phyloP scores from a whole-genome alignment of 2,329 filamentous ascomycete genomes.

The Scytalidium sp. region DNA sequence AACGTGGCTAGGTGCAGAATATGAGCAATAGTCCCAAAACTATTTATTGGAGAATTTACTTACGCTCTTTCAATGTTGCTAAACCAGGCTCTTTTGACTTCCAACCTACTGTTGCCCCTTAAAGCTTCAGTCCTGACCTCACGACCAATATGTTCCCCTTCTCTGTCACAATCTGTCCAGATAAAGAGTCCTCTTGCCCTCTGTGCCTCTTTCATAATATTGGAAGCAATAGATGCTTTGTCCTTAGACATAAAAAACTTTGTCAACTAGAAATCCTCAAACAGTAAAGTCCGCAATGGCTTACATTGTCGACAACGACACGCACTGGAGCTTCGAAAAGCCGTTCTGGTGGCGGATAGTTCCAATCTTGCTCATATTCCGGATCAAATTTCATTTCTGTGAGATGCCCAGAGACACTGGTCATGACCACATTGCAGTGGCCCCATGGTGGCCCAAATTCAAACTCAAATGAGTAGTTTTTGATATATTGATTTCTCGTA shows the following conservation, averaged over 20 bases:
- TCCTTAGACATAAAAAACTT: slow-evolving; percentile 53
- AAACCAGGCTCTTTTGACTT: slow-evolving; percentile 84
- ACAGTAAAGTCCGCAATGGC: slow-evolving; percentile 14
- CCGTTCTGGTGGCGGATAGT: slow-evolving; percentile 70
- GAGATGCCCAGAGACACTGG: slow-evolving; percentile 86
- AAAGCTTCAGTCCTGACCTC: slow-evolving; percentile 83
- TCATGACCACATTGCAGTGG: slow-evolving; percentile 84
- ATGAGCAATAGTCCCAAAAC: slow-evolving; percentile 12
- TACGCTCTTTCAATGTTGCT: slow-evolving; percentile 93
- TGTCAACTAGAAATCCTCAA: slow-evolving; percentile 13
- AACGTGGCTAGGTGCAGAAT: slow-evolving; percentile 64
- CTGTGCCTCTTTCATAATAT: slow-evolving; percentile 77
- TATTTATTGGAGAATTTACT: slow-evolving; percentile 29
- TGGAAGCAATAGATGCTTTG: slow-evolving; percentile 76
- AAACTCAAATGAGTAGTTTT: slow-evolving; percentile 92
- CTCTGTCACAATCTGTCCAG: slow-evolving; percentile 98
- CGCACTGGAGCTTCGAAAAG: slow-evolving; percentile 80
- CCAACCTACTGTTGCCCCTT: slow-evolving; percentile 68
- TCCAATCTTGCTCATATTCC: slow-evolving; percentile 72
- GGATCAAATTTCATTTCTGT: slow-evolving; percentile 73
- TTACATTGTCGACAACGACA: slow-evolving; percentile 64
- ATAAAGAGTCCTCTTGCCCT: slow-evolving; percentile 78
- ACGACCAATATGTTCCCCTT: slow-evolving; percentile 93
- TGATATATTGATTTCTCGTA: slow-evolving; percentile 62
- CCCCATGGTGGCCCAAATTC: slow-evolving; percentile 82